A percentile compares a stretch with the other conserved stretches of the same genome.
phyloP scores from a whole-genome alignment of 2,329 filamentous ascomycete species.

The Fusarium piperis region DNA sequence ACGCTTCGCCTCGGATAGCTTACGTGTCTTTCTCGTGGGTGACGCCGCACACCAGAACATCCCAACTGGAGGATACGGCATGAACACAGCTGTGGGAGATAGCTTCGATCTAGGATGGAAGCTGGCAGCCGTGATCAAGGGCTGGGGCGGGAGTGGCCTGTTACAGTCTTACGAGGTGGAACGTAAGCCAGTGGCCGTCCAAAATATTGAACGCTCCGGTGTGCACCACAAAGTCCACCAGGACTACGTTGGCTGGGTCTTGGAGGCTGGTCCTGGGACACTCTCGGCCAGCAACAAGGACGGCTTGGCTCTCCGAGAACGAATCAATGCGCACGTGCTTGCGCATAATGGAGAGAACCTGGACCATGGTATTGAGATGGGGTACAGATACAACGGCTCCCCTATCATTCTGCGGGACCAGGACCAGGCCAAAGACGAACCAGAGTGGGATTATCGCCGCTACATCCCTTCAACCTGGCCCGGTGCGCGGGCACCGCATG shows the following conservation, averaged over 20 bases:
- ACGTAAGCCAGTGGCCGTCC: constrained; percentile 26
- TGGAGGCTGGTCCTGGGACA: neutral
- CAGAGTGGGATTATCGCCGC: neutral
- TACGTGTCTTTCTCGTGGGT: constrained; percentile 49
- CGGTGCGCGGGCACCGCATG: constrained; percentile 9
- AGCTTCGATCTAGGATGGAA: constrained; percentile 50
- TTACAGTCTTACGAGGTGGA: constrained; percentile 41
- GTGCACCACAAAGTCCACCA: constrained; percentile 11
- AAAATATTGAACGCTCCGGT: constrained; percentile 27
- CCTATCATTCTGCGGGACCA: neutral
- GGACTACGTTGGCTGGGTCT: neutral
- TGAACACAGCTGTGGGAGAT: constrained; percentile 51
- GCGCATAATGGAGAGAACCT: neutral
- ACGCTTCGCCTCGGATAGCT: constrained; percentile 42
- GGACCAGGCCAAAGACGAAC: neutral
- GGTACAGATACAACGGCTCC: constrained; percentile 33
- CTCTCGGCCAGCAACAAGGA: neutral
- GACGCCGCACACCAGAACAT: constrained; percentile 50
- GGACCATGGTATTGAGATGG: constrained; percentile 42
- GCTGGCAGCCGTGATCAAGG: constrained; percentile 41
- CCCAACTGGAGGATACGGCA: constrained; percentile 49
- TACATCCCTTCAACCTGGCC: constrained; percentile 17
- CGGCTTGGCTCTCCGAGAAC: neutral
- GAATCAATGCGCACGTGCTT: neutral
- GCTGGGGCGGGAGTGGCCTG: constrained; percentile 16